Evolutionary conservation across 2,329 filamentous ascomycete genomes (phyloP).

Genomic region (Ophiostoma angusticollis): DNA sequence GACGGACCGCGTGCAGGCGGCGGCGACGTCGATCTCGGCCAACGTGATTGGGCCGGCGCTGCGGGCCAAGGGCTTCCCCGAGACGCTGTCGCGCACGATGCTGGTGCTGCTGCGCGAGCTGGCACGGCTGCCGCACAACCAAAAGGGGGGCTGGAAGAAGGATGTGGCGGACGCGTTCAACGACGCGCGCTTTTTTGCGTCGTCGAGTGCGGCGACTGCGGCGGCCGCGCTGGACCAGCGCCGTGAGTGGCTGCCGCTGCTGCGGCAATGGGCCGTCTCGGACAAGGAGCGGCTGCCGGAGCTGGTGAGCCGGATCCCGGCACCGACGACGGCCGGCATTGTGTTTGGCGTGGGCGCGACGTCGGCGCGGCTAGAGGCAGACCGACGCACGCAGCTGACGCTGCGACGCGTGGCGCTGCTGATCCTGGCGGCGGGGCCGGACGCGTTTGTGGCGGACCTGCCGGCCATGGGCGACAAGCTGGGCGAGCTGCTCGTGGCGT

Average conservation of each 20-base stretch:
- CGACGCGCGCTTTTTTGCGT: conserved; percentile 73
- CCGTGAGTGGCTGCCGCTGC: conserved; percentile 74
- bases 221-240: too few species aligned
- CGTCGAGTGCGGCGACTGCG: conserved; percentile 50
- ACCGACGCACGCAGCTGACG: conserved; percentile 83
- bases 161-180: conserved; percentile 89
- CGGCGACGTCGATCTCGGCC: conserved; percentile 67
- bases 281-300: conserved; percentile 87
- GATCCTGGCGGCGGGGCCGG: conserved; percentile 61
- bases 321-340: conserved; percentile 86
- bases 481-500: conserved; percentile 74
- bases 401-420: conserved; percentile 71
- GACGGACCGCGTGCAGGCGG: conserved; percentile 66
- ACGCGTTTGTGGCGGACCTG: conserved; percentile 70
- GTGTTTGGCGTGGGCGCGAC: conserved; percentile 97
- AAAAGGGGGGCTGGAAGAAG: conserved; percentile 88
- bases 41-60: conserved; percentile 73
- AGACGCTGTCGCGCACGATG: conserved; percentile 61
- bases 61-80: conserved; percentile 74
- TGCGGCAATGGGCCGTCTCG: conserved; percentile 70
- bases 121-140: conserved; percentile 61
- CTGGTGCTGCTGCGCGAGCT: conserved; percentile 66
- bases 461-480: conserved; percentile 66
- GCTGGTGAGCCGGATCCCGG: conserved; percentile 63
- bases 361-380: conserved; percentile 85